These are phyloP conservation scores for Trypanosoma lewisi DNA, from an alignment of 208 protist species.

Conservation along the genomic window DNA sequence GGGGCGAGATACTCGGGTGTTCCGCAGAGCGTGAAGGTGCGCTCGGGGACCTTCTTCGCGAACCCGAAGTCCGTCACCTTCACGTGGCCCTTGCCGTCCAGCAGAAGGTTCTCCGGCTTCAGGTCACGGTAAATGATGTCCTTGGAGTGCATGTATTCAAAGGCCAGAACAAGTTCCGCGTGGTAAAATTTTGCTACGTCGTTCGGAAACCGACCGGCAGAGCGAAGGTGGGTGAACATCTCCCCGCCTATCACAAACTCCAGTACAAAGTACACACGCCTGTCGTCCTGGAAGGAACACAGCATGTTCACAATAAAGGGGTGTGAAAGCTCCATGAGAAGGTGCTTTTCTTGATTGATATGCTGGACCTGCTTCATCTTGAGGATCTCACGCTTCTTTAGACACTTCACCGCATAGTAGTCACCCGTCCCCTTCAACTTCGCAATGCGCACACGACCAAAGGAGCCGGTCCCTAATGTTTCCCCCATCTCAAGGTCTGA, in stretches of 20 bases:
- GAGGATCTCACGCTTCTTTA: conserved; percentile 87
- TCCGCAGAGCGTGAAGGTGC: conserved; percentile 88
- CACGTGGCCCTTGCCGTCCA: conserved; percentile 81
- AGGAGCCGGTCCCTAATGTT: conserved; percentile 91
- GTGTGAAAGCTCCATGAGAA: conserved; percentile 89
- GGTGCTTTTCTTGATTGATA: conserved; percentile 89
- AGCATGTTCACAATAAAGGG: conserved; percentile 94
- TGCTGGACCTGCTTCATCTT: conserved; percentile 88
- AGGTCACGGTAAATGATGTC: conserved; percentile 89
- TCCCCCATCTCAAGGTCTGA: conserved; percentile 83
- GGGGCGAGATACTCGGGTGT: conserved; percentile 90
- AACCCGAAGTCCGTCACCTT: conserved; percentile 88
- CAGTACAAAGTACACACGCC: conserved; percentile 91
- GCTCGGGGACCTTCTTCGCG: conserved; percentile 78
- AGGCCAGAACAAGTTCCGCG: conserved; percentile 89
- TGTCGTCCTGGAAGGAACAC: conserved; percentile 93
- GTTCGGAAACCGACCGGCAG: conserved; percentile 79
- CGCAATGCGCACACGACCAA: conserved; percentile 91
- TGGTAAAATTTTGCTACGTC: conserved; percentile 91
- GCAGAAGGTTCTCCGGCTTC: conserved; percentile 81
- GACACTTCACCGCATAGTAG: conserved; percentile 91
- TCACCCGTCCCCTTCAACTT: conserved; percentile 73
- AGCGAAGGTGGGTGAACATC: conserved; percentile 89
- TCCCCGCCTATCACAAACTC: conserved; percentile 93
- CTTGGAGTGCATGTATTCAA: conserved; percentile 90